phyloP scores from a whole-genome alignment of 2,329 filamentous ascomycete genomes.

The Ophiostoma sp. region DNA sequence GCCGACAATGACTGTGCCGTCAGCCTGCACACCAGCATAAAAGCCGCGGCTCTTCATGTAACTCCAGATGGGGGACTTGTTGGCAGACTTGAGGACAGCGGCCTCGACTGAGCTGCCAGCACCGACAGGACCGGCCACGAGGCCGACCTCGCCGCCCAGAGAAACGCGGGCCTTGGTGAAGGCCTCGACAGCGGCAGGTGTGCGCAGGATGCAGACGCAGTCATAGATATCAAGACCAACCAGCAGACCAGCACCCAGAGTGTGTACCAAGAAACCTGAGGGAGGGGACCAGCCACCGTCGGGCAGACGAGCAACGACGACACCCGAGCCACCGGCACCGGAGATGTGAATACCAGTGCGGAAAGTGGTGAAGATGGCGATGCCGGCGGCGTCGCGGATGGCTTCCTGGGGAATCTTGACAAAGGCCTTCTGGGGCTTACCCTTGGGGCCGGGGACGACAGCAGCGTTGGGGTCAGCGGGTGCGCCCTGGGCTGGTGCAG shows the following conservation, averaged over 20 bases:
- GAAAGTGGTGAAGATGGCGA: constrained; percentile 70
- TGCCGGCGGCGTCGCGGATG: constrained; percentile 59
- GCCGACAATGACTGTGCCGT: constrained; percentile 73
- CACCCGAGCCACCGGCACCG: constrained; percentile 59
- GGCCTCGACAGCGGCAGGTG: constrained; percentile 63
- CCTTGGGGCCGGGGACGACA: constrained; percentile 32
- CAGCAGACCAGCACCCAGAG: constrained; percentile 67
- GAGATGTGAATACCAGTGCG: constrained; percentile 58
- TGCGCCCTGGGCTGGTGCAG: constrained; percentile 17
- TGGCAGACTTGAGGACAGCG: constrained; percentile 49
- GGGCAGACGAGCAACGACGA: constrained; percentile 56
- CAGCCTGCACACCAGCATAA: constrained; percentile 71
- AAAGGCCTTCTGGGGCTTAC: constrained; percentile 38
- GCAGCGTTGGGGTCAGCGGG: constrained; percentile 24
- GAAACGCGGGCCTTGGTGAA: constrained; percentile 71
- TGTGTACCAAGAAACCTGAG: constrained; percentile 70
- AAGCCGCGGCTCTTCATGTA: constrained; percentile 73
- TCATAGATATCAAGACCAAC: constrained; percentile 75
- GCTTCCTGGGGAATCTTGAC: constrained; percentile 45
- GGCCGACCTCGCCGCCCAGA: constrained; percentile 75
- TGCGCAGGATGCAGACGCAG: constrained; percentile 73
- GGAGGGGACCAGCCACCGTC: constrained; percentile 71
- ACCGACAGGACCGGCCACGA: constrained; percentile 68
- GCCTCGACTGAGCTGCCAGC: constrained; percentile 72
- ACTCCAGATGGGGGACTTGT: constrained; percentile 49